A percentile compares a stretch with the other conserved stretches of the same genome.
phyloP scores from a whole-genome alignment of 176 grass and related monocot species.

The Stipa capillata region DNA sequence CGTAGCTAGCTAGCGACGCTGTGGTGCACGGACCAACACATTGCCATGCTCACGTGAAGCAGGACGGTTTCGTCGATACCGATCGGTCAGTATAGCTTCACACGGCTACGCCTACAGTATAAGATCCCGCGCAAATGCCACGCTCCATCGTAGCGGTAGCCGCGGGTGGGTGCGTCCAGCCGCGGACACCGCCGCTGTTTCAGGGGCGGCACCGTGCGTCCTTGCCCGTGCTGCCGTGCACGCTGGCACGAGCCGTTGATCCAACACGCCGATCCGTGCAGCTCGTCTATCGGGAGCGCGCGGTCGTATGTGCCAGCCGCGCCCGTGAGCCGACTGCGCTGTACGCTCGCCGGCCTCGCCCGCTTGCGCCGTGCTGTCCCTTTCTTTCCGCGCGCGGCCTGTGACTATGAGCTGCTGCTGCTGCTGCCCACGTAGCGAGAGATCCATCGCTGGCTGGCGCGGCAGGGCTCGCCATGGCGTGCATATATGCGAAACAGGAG shows the following conservation, averaged over 20 bases:
- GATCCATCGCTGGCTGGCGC: not conserved
- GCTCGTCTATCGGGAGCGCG: not conserved
- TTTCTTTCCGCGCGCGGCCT: not conserved
- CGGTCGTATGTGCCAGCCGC: slow-evolving; percentile 14
- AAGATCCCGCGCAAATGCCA: no score
- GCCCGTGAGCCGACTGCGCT: slow-evolving; percentile 23
- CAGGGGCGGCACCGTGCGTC: slow-evolving; percentile 13
- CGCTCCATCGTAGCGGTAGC: no score
- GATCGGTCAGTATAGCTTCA: no score
- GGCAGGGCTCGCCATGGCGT: not conserved
- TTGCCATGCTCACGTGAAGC: no score
- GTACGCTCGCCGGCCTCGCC: not conserved
- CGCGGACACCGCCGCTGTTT: no score
- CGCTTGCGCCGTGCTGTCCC: not conserved
- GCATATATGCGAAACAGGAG: not conserved
- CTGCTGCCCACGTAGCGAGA: not conserved
- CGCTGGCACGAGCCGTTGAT: not conserved
- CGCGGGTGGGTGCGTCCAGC: no score
- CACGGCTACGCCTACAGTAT: no score
- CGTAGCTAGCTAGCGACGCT: no score
- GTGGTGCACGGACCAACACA: no score
- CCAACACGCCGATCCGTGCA: not conserved
- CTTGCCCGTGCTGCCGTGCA: not conserved
- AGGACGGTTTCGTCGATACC: no score
- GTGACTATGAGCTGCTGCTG: no score